phyloP scores from a whole-genome alignment of 139 green algal genomes.

The Chlorella vulgaris region DNA sequence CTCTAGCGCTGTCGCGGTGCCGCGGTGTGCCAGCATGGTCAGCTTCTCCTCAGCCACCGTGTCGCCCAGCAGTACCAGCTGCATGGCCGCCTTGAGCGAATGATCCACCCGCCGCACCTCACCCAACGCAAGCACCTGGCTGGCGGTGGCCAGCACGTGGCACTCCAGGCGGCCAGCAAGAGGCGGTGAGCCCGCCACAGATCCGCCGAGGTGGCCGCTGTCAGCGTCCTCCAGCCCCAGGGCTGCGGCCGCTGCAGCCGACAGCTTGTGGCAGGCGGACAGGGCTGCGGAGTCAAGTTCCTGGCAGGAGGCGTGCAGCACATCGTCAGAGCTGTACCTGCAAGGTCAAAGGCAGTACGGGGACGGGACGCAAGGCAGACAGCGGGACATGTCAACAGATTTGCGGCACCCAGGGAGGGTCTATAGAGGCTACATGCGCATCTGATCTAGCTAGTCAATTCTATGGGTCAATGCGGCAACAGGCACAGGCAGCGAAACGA shows the following conservation, averaged over 20 bases:
- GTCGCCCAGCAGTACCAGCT: conserved; percentile 43
- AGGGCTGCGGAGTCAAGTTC: conserved; percentile 42
- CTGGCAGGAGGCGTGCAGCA: conserved; percentile 38
- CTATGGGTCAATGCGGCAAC: too few species aligned
- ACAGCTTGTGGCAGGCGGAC: conserved; percentile 22
- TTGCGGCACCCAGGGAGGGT: not conserved
- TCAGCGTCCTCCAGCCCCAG: not conserved
- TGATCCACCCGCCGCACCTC: conserved; percentile 39
- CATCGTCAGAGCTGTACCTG: conserved; percentile 34
- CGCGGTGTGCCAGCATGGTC: conserved; percentile 22
- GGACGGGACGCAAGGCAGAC: not conserved
- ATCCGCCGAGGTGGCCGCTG: not conserved
- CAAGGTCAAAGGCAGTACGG: not conserved
- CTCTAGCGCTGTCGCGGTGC: conserved; percentile 11
- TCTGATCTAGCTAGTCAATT: too few species aligned
- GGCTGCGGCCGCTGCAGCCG: conserved; percentile 5
- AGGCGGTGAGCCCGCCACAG: not conserved
- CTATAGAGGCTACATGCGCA: too few species aligned
- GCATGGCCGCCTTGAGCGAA: conserved; percentile 38
- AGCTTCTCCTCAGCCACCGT: conserved; percentile 34
- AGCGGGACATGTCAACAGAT: not conserved
- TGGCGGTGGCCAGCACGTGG: conserved; percentile 38
- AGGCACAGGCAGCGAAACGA: too few species aligned
- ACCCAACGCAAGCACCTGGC: conserved; percentile 31
- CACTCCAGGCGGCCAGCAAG: conserved; percentile 21